Conservation (phyloP, 2,329 filamentous ascomycete species). For the Fusarium sp. region DNA sequence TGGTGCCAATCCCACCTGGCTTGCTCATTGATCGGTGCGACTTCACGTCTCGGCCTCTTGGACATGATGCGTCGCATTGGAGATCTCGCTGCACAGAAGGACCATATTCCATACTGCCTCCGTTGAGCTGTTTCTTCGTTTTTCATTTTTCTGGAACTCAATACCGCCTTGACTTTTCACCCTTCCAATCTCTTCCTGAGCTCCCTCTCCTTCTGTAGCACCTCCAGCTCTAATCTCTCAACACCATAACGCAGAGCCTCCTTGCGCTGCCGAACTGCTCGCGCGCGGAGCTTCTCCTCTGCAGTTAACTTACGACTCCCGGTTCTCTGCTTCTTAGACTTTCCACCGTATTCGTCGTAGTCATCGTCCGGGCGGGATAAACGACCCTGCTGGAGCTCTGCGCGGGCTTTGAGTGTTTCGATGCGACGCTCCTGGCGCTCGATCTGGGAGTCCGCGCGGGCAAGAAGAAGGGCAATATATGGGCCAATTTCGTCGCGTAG, state of each 20-base stretch:
- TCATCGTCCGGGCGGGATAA: constrained; percentile 52
- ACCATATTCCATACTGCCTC: not conserved
- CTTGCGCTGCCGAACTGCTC: constrained; percentile 80
- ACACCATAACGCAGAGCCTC: constrained; percentile 89
- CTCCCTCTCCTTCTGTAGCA: constrained; percentile 78
- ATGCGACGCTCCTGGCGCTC: constrained; percentile 86
- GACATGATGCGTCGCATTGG: not conserved
- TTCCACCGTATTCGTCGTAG: constrained; percentile 16
- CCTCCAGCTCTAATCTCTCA: constrained; percentile 85
- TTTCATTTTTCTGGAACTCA: not conserved
- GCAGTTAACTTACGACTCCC: constrained; percentile 60
- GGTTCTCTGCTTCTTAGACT: constrained; percentile 39
- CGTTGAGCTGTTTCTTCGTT: not conserved
- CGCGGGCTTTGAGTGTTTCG: constrained; percentile 83
- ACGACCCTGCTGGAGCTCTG: constrained; percentile 83
- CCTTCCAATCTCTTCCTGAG: constrained; percentile 62
- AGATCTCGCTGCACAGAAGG: constrained; percentile 1
- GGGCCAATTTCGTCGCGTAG: constrained; percentile 92
- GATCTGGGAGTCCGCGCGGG: constrained; percentile 84
- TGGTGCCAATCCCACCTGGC: constrained; percentile 30
- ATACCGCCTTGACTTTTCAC: constrained; percentile 25
- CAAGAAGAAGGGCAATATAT: constrained; percentile 81
- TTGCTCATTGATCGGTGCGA: constrained; percentile 24
- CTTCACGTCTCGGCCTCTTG: not conserved
- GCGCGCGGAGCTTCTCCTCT: constrained; percentile 63